Evolutionary conservation across 768 basidiomycete genomes (phyloP), one percentile per base, ranked within the genome.

Genomic region (Lepiota venenata): DNA sequence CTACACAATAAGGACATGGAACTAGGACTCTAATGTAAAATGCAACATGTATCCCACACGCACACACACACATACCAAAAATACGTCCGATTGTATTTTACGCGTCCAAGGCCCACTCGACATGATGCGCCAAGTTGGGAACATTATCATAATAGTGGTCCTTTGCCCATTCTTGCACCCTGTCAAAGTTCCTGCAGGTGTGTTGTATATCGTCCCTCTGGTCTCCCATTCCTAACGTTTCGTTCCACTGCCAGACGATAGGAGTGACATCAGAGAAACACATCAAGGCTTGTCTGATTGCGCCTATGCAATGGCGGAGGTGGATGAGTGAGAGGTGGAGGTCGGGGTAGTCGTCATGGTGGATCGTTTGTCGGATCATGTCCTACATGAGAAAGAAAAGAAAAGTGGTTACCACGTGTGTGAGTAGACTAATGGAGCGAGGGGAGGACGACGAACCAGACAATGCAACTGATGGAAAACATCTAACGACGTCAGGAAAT

Each of bases 381-480:
- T 65, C 59, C 64, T 65, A 36, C n/a, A n/a, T n/a, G n/a, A n/a
- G n/a, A 20, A 11, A 32, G 32, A 32, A 9, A 18, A 16, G 25
- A 18, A 16, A 22, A 16, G 3, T 7, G 18, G 35, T 11, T 25
- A 53, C 22, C 27, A 18, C 15, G 25, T 22, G n/a, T 16, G 3
- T 12, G 8, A 27, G 29, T 5, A n/a, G 32, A 45, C 15, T 27
- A 35, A 45, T n/a, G 1, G 10, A 8, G 27, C 27, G 27, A 29
- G 27, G 27, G 27, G 27, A 29, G 36, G n/a, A 12, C 8, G n/a
- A 58, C 58, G 5, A 54, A 65, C 65, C 20, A 67, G 43, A 44
- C 64, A 63, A 49, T 67, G 66, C 9, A 67, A 50, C 40, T 65
- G 57, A 48, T 67, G 66, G 49, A 67, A 67, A 4, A 67, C 64